Conservation (phyloP, 768 basidiomycete species). For the Mycena alexandri region DNA sequence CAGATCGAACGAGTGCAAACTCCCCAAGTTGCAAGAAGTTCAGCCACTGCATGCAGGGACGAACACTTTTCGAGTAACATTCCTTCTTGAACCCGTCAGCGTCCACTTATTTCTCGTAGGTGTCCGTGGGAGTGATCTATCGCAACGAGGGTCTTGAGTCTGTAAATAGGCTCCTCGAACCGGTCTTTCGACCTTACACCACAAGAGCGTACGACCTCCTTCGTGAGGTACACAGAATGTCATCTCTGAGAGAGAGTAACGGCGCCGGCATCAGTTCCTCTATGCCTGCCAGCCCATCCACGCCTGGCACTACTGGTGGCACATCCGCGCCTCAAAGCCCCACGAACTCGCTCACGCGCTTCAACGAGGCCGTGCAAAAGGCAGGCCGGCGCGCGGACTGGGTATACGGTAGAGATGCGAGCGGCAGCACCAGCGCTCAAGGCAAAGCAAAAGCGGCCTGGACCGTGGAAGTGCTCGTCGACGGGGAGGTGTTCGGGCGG, state of each 20-base stretch:
- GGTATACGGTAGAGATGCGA: background rate
- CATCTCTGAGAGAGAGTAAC: background rate
- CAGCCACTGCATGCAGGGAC: background rate
- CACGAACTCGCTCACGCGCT: background rate
- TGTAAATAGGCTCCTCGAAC: background rate
- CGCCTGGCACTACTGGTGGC: too few relatives aligned
- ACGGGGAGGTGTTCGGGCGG: conserved; percentile 53
- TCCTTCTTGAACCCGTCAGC: too few relatives aligned
- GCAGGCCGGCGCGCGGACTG: conserved; percentile 1
- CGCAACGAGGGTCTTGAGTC: background rate
- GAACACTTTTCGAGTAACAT: background rate
- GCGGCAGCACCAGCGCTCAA: conserved; percentile 32
- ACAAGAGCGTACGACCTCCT: background rate
- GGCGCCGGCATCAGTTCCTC: background rate
- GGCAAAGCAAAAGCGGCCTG: conserved; percentile 59
- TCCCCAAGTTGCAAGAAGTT: background rate
- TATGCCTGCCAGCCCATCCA: background rate
- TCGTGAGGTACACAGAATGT: background rate
- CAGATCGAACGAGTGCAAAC: conserved; percentile 7
- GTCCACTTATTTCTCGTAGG: background rate
- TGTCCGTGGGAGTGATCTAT: background rate
- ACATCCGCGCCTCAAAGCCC: background rate
- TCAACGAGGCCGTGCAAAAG: conserved; percentile 21
- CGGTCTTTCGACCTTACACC: background rate
- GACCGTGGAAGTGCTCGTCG: conserved; percentile 56